phyloP scores from a whole-genome alignment of 148 eudicot genomes.

The Camellia lanceoleosa region DNA sequence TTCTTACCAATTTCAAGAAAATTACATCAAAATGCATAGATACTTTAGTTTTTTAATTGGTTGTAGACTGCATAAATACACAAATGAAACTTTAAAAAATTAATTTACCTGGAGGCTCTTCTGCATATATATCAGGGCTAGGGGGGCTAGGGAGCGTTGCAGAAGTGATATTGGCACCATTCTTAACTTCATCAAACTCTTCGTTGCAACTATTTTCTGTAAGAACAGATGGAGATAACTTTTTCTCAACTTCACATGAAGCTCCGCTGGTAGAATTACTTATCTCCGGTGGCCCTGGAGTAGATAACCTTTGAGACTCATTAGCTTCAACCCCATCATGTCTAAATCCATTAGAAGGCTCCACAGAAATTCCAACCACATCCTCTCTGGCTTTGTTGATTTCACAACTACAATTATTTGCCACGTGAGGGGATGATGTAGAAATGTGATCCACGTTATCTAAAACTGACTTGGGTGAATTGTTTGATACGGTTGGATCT shows the following conservation, averaged over 20 bases:
- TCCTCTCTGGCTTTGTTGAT: constrained; percentile 23
- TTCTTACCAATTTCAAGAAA: background rate
- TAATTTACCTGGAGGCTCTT: constrained; percentile 55
- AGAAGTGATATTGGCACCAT: constrained; percentile 20
- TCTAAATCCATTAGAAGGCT: constrained; percentile 15
- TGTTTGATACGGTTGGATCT: constrained; percentile 26
- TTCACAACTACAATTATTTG: constrained; percentile 15
- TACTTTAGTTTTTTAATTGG: no score
- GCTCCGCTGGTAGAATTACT: constrained; percentile 15
- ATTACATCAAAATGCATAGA: background rate
- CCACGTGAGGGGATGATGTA: constrained; percentile 17
- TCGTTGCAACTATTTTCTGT: constrained; percentile 12
- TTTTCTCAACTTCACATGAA: constrained; percentile 3
- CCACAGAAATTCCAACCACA: constrained; percentile 9
- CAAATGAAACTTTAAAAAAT: background rate
- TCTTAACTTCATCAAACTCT: background rate
- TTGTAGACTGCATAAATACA: no score
- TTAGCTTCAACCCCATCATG: no score
- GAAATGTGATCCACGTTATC: constrained; percentile 33
- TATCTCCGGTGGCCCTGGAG: constrained; percentile 12
- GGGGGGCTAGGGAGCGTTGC: constrained; percentile 40
- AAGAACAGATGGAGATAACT: constrained; percentile 15
- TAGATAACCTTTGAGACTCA: background rate
- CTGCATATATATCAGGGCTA: constrained; percentile 50
- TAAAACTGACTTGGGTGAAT: constrained; percentile 83